Evolutionary conservation across 2,329 filamentous ascomycete genomes (phyloP).

Genomic region (Didymella exigua): DNA sequence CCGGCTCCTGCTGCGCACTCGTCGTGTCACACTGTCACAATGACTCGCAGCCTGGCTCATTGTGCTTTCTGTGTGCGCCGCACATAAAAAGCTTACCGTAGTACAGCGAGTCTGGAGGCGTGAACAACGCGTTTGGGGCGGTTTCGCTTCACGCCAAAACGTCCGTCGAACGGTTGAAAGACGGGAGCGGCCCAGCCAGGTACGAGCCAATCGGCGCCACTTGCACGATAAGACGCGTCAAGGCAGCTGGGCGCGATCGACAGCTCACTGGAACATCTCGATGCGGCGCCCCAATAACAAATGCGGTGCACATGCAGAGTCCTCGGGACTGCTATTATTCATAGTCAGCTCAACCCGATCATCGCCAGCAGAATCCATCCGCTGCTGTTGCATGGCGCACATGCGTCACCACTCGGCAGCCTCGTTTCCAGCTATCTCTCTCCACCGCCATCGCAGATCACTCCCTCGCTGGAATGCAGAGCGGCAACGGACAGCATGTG

Average conservation of each 20-base stretch:
- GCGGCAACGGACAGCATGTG: neutral
- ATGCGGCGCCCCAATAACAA: constrained; percentile 7
- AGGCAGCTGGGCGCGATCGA: constrained; percentile 4
- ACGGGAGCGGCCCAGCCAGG: constrained; percentile 9
- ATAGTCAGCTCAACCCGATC: constrained; percentile 6
- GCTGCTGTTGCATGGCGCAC: constrained; percentile 2
- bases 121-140: neutral
- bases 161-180: neutral
- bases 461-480: constrained; percentile 10
- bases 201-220: constrained; percentile 2
- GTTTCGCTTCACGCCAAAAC: constrained; percentile 3
- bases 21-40: constrained; percentile 9
- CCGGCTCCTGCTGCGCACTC: neutral
- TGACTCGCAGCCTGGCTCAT: constrained; percentile 3
- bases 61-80: neutral
- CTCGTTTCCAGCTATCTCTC: constrained; percentile 1
- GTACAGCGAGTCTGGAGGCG: constrained; percentile 6
- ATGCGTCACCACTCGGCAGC: constrained; percentile 8
- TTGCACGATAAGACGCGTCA: constrained; percentile 4
- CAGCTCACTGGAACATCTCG: neutral
- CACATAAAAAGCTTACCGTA: neutral
- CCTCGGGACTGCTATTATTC: constrained; percentile 4
- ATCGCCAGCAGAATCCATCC: neutral
- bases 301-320: constrained; percentile 8
- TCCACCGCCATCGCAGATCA: neutral